phyloP scores from a whole-genome alignment of 345 rosid genomes.

The Hypericum perforatum region DNA sequence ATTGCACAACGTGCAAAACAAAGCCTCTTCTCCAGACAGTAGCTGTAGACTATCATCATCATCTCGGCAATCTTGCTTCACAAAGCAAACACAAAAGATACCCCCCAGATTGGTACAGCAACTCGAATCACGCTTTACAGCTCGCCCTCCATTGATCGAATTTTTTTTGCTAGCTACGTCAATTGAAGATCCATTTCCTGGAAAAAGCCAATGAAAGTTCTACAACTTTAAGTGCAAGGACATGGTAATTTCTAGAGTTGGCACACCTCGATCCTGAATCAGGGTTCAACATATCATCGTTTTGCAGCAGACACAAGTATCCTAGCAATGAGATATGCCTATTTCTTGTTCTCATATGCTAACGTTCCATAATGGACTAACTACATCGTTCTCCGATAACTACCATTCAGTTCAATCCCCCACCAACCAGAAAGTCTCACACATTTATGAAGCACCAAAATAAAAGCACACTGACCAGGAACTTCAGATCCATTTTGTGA shows the following conservation, averaged over 20 bases:
- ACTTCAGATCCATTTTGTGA: slow-evolving; percentile 39
- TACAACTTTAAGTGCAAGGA: neutral
- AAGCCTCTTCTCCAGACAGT: slow-evolving; percentile 54
- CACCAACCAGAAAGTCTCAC: neutral
- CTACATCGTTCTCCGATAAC: too few relatives aligned
- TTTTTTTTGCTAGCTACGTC: slow-evolving; percentile 44
- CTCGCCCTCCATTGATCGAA: slow-evolving; percentile 28
- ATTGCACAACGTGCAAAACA: slow-evolving; percentile 88
- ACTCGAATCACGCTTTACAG: slow-evolving; percentile 32
- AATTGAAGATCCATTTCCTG: slow-evolving; percentile 39
- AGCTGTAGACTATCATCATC: slow-evolving; percentile 39
- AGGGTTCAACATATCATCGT: too few relatives aligned
- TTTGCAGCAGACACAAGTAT: too few relatives aligned
- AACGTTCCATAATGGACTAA: too few relatives aligned
- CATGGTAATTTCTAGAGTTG: neutral
- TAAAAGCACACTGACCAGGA: slow-evolving; percentile 27
- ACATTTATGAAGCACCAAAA: neutral
- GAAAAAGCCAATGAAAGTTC: slow-evolving; percentile 13
- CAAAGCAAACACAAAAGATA: slow-evolving; percentile 55
- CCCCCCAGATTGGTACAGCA: slow-evolving; percentile 39
- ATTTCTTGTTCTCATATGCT: too few relatives aligned
- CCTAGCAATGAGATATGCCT: too few relatives aligned
- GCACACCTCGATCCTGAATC: too few relatives aligned
- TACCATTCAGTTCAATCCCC: too few relatives aligned
- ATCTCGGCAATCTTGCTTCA: slow-evolving; percentile 58